Evolutionary conservation across 345 rosid genomes (phyloP).

Genomic region (Chamaenerion angustifolium): DNA sequence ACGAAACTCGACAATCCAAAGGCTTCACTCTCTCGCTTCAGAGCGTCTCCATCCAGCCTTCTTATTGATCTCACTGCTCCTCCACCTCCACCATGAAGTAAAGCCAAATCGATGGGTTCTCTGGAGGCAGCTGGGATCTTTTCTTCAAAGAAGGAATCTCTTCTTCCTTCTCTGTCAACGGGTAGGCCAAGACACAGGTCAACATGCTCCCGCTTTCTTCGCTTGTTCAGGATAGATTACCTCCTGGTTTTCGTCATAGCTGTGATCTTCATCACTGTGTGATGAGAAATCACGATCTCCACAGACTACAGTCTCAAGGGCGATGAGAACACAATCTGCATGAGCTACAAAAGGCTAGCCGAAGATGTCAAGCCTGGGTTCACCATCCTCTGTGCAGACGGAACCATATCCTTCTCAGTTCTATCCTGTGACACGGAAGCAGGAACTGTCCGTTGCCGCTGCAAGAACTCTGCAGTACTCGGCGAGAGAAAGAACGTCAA

Average conservation of each 20-base stretch:
- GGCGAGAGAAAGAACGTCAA: constrained; percentile 1
- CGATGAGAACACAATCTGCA: constrained; percentile 57
- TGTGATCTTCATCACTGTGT: constrained; percentile 51
- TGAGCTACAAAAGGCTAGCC: constrained; percentile 28
- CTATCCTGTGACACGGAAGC: background rate
- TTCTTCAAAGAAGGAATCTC: no score
- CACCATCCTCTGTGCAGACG: background rate
- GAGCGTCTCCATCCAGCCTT: no score
- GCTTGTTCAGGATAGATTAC: constrained; percentile 50
- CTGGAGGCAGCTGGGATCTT: no score
- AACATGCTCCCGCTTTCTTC: constrained; percentile 58
- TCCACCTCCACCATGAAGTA: no score
- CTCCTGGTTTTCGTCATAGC: constrained; percentile 51
- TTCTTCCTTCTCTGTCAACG: no score
- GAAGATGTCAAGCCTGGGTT: background rate
- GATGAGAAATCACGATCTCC: constrained; percentile 67
- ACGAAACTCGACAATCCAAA: no score
- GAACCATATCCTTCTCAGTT: background rate
- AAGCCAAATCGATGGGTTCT: no score
- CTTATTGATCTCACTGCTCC: no score
- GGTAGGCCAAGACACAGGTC: constrained; percentile 66
- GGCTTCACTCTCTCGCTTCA: no score
- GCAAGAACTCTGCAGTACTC: background rate
- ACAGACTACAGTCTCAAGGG: constrained; percentile 79
- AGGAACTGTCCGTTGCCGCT: background rate